Conservation (phyloP, 345 rosid species). For the Dipteronia sinensis region DNA sequence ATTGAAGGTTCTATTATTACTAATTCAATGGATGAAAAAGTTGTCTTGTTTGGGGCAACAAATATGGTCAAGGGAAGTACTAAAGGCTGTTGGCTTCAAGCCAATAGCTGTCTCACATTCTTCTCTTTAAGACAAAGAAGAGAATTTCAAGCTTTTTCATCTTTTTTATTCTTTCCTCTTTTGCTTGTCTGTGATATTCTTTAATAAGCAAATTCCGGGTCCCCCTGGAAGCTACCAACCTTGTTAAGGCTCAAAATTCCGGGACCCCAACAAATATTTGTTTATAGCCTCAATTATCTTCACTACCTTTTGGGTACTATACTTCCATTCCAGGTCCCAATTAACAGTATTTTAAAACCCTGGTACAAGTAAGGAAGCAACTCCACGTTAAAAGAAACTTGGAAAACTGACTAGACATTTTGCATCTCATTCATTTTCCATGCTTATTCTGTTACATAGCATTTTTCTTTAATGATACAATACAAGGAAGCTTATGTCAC, state of each 20-base stretch:
- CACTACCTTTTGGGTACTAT: neutral
- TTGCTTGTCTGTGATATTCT: neutral
- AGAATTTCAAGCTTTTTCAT: slow-evolving; percentile 10
- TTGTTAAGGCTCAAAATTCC: neutral
- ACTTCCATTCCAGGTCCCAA: neutral
- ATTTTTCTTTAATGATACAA: slow-evolving; percentile 25
- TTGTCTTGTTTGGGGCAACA: neutral
- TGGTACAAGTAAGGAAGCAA: slow-evolving; percentile 15
- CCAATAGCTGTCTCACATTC: neutral
- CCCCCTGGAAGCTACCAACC: neutral
- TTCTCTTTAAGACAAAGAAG: slow-evolving; percentile 13
- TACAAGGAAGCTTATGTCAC: slow-evolving; percentile 3
- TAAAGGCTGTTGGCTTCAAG: neutral
- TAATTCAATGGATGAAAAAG: neutral
- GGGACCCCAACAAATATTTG: neutral
- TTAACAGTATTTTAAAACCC: neutral
- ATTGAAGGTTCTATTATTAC: neutral
- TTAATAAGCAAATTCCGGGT: neutral
- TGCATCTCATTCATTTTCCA: slow-evolving; percentile 12
- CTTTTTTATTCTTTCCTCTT: neutral
- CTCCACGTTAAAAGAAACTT: neutral
- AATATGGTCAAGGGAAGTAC: neutral
- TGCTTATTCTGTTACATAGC: neutral
- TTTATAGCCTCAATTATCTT: neutral
- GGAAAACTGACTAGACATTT: neutral